Evolutionary conservation across 176 grass and related monocot species (phyloP), one percentile per base, ranked within the genome.

Genomic region (Triticum turgidum): DNA sequence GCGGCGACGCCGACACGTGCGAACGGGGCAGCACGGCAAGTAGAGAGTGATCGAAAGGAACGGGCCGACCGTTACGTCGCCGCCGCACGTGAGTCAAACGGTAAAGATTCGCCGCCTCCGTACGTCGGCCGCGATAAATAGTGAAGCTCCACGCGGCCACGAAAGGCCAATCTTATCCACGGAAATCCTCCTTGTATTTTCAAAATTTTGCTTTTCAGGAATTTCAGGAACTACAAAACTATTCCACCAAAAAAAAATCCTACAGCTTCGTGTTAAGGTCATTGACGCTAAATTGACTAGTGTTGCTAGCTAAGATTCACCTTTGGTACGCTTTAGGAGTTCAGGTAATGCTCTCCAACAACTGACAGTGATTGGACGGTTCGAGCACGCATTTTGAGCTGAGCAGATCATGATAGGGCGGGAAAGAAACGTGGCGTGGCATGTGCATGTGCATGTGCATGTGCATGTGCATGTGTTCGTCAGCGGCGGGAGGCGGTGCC

Each of bases 51-150:
- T 24, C 21, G 69, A 73, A 73, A 45, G n/a, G 39, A 45, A 45
- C 70, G 5, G 38, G 22, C 12, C 5, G 70, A 45, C 44, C 11
- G 69, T 73, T 32, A 44, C 69, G 69, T 17, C 82, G 14, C 56
- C 37, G 69, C 69, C 69, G 41, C 68, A 81, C 89, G 74, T 83
- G 89, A 74, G 75, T 80, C 59, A 84, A 84, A 76, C 58, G 70
- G 22, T 22, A 22, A 22, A 42, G 30, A 10, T 17, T 65, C 25
- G 9, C 10, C 62, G n/a, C 49, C 18, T 20, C 80, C 86, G 86
- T 79, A 80, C 78, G 78, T 18, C 83, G 32, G 65, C 52, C n/a
- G 33, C 39, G 4, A 52, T 12, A 69, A 85, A 74, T 34, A 52
- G 78, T 54, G 88, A 90, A 47, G 70, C 61, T 10, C 3, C 78